Evolutionary conservation across 2,329 filamentous ascomycete species (phyloP).

Genomic region (Trichoderma lentiforme): DNA sequence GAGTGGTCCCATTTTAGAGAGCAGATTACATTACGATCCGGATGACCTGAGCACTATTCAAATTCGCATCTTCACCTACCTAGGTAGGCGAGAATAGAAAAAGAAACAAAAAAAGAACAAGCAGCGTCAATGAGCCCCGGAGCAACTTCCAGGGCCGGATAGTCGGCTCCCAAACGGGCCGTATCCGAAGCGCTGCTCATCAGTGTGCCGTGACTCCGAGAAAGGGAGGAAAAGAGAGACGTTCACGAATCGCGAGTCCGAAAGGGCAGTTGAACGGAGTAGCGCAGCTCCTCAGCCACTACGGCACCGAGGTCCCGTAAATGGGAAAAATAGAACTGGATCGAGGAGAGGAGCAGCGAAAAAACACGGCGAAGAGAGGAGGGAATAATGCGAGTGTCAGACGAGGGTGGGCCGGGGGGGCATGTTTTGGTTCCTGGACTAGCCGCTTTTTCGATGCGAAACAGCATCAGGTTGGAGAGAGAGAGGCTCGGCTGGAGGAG

Average conservation of each 20-base stretch:
- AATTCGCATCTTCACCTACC: background rate
- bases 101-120: background rate
- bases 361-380: background rate
- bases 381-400: background rate
- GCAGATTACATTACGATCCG: background rate
- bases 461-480: background rate
- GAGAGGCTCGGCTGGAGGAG: background rate
- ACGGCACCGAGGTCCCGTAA: conserved; percentile 12
- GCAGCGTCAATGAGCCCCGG: background rate
- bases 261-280: background rate
- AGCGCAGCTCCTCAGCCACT: background rate
- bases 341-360: background rate
- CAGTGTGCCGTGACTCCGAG: background rate
- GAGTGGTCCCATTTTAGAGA: background rate
- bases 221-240: background rate
- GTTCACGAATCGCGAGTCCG: background rate
- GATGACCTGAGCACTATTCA: conserved; percentile 14
- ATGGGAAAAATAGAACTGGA: background rate
- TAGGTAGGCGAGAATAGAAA: background rate
- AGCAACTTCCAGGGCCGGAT: background rate
- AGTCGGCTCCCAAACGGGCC: conserved; percentile 2
- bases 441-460: background rate
- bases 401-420: background rate
- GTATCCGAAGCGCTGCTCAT: background rate
- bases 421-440: background rate